Conservation (phyloP, 75 land plant species). For the Adiantum capillusveneris region DNA sequence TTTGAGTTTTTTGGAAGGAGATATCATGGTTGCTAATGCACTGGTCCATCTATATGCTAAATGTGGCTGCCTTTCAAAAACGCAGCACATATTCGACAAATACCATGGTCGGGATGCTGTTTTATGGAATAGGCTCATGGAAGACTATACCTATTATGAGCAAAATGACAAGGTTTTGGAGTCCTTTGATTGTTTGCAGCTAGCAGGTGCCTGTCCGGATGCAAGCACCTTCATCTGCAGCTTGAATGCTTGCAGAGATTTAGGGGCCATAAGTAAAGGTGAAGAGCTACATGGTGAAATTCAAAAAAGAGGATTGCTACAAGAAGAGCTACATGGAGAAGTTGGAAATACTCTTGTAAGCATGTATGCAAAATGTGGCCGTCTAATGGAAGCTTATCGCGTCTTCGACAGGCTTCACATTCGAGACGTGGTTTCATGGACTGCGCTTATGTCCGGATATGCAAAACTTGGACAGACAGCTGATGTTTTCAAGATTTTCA, state of each 20-base stretch:
- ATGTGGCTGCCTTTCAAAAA: slow-evolving; percentile 9
- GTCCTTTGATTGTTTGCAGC: slow-evolving; percentile 4
- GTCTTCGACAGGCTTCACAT: slow-evolving; percentile 29
- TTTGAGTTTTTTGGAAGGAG: slow-evolving; percentile 14
- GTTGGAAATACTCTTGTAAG: slow-evolving; percentile 8
- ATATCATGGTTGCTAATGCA: slow-evolving; percentile 8
- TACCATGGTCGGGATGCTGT: slow-evolving; percentile 3
- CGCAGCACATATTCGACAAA: slow-evolving; percentile 7
- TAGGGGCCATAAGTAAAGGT: slow-evolving; percentile 4
- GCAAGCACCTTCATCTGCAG: neutral
- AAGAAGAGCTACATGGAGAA: neutral
- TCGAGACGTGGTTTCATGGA: slow-evolving; percentile 47
- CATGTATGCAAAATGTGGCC: slow-evolving; percentile 44
- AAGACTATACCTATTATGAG: slow-evolving; percentile 10
- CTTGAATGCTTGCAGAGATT: slow-evolving; percentile 10
- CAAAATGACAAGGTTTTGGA: slow-evolving; percentile 10
- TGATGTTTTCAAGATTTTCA: slow-evolving; percentile 34
- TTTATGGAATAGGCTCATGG: slow-evolving; percentile 14
- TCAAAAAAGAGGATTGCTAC: neutral
- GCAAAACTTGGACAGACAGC: slow-evolving; percentile 29
- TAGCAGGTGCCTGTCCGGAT: slow-evolving; percentile 9
- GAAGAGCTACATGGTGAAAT: slow-evolving; percentile 7
- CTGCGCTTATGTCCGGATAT: slow-evolving; percentile 45
- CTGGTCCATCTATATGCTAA: slow-evolving; percentile 16
- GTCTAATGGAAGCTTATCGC: slow-evolving; percentile 24